These are phyloP conservation scores for Peronospora farinosa DNA, from an alignment of 352 stramenopile species.

Conservation along the genomic window DNA sequence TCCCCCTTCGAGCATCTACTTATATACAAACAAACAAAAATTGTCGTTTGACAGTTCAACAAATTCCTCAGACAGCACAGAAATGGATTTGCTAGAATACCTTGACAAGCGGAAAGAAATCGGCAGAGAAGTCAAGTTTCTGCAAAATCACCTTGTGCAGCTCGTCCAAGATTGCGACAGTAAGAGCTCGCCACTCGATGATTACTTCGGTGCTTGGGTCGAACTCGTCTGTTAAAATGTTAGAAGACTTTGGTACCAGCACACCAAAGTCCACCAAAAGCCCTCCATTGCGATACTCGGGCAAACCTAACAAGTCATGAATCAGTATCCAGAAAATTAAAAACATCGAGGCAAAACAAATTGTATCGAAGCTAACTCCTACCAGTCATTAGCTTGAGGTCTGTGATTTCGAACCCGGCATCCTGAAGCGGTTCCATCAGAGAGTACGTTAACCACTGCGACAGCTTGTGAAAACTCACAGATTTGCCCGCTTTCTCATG, in stretches of 20 bases:
- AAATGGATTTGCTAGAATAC: slow-evolving; percentile 20
- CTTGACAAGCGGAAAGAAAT: slow-evolving; percentile 81
- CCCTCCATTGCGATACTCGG: slow-evolving; percentile 81
- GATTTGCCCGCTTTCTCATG: slow-evolving; percentile 48
- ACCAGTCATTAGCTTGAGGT: slow-evolving; percentile 65
- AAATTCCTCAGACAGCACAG: not conserved
- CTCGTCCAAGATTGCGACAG: slow-evolving; percentile 74
- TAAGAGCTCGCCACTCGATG: slow-evolving; percentile 81
- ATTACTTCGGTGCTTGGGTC: slow-evolving; percentile 70
- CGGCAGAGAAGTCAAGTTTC: slow-evolving; percentile 56
- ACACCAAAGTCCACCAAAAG: slow-evolving; percentile 78
- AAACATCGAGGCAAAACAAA: not conserved
- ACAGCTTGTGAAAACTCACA: slow-evolving; percentile 87
- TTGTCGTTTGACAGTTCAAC: not conserved
- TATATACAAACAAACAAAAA: not conserved
- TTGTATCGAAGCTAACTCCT: not conserved
- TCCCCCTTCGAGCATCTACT: slow-evolving; percentile 75
- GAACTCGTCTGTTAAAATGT: slow-evolving; percentile 51
- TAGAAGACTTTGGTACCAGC: slow-evolving; percentile 53
- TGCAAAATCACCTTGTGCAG: slow-evolving; percentile 60
- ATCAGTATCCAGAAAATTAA: slow-evolving; percentile 1
- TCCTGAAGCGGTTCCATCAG: slow-evolving; percentile 82
- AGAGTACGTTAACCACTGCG: slow-evolving; percentile 86
- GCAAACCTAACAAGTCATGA: slow-evolving; percentile 33
- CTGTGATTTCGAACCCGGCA: slow-evolving; percentile 71